Conservation (phyloP, 73 alveolate genomes). For the Paramecium octaurelia region DNA sequence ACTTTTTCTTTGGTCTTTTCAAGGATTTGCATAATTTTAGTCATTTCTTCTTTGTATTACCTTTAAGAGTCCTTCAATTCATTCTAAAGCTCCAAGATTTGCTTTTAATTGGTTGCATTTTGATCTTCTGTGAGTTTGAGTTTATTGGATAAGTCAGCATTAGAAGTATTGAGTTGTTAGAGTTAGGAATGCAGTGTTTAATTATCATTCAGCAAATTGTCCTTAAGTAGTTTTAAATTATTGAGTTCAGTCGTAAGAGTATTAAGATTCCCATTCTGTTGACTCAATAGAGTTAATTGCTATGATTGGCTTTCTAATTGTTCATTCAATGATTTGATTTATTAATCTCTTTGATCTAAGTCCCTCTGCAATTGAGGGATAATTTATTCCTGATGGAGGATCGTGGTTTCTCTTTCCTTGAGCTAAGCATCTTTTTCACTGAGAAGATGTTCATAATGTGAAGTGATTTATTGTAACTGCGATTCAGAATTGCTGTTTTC, state of each 20-base stretch:
- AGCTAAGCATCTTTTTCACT: neutral
- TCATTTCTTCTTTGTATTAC: conserved; percentile 16
- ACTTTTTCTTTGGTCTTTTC: neutral
- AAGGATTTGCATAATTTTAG: neutral
- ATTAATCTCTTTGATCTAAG: neutral
- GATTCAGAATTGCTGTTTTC: neutral
- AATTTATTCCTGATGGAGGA: neutral
- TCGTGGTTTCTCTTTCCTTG: neutral
- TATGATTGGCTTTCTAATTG: neutral
- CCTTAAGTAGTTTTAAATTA: neutral
- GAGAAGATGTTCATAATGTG: neutral
- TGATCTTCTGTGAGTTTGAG: neutral
- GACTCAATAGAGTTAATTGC: neutral
- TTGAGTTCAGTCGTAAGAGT: neutral
- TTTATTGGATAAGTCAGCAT: neutral
- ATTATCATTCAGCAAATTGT: neutral
- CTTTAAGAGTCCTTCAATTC: neutral
- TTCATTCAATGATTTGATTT: neutral
- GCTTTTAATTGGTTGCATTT: neutral
- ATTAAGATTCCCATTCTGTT: neutral
- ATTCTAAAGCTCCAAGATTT: neutral
- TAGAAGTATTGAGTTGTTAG: neutral
- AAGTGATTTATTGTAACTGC: neutral
- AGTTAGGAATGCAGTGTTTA: neutral
- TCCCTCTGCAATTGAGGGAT: neutral